Percentiles rank a stretch among this genome's conserved stretches.
phyloP scores from a whole-genome alignment of 2,329 filamentous ascomycete genomes.

The Aaosphaeria arxii region DNA sequence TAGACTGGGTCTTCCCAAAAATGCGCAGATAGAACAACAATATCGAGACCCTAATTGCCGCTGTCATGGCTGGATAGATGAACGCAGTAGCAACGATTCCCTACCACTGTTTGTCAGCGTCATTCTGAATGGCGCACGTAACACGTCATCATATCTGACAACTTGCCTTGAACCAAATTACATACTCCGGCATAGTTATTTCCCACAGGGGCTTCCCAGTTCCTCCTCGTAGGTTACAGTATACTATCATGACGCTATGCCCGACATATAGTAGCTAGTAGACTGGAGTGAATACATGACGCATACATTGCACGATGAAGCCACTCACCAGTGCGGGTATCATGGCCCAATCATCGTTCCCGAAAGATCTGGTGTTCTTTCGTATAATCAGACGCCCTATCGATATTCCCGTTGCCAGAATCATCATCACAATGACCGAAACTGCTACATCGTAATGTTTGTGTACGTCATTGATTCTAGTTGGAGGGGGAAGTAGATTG shows the following conservation, averaged over 20 bases:
- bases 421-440: not conserved
- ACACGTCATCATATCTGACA: not conserved
- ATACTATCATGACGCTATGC: not conserved
- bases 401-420: not conserved
- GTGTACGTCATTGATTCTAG: not conserved
- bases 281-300: not conserved
- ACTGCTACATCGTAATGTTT: not conserved
- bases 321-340: not conserved
- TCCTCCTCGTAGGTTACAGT: slow-evolving; percentile 13
- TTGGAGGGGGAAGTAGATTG: not conserved
- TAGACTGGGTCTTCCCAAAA: slow-evolving; percentile 8
- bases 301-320: not conserved
- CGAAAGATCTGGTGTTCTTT: not conserved
- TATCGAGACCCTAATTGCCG: slow-evolving; percentile 15
- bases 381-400: not conserved
- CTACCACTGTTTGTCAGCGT: slow-evolving; percentile 1
- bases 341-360: not conserved
- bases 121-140: not conserved
- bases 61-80: slow-evolving; percentile 20
- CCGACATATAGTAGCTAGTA: not conserved
- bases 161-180: slow-evolving; percentile 13
- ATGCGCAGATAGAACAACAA: slow-evolving; percentile 21
- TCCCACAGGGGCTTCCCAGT: slow-evolving; percentile 22
- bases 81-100: slow-evolving; percentile 11
- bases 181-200: slow-evolving; percentile 17